Percentiles rank a stretch among this genome's conserved stretches.
phyloP scores from a whole-genome alignment of 495 filamentous ascomycete species.

The Talaromyces trachyspermus region DNA sequence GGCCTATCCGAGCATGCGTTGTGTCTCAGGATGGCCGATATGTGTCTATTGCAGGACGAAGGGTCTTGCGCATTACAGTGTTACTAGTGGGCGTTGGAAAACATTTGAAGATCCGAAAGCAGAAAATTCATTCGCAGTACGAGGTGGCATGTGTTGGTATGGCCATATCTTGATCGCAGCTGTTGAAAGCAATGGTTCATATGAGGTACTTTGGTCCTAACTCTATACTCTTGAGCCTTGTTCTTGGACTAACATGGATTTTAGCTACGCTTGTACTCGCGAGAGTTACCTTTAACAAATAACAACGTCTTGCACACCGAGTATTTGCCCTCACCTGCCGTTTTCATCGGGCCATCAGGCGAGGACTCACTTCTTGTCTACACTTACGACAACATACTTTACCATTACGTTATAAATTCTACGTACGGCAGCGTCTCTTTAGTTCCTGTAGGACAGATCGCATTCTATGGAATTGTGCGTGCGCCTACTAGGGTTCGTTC shows the following conservation, averaged over 20 bases:
- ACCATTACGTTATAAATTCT: constrained; percentile 82
- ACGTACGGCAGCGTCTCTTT: constrained; percentile 64
- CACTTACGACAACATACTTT: constrained; percentile 91
- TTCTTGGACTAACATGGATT: constrained; percentile 11
- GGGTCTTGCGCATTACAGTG: constrained; percentile 95
- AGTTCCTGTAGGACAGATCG: constrained; percentile 90
- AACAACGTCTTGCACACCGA: constrained; percentile 65
- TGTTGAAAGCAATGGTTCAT: constrained; percentile 75
- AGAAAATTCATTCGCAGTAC: constrained; percentile 84
- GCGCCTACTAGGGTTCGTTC: constrained; percentile 87
- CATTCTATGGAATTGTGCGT: constrained; percentile 90
- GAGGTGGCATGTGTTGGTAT: constrained; percentile 98
- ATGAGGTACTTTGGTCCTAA: constrained; percentile 48
- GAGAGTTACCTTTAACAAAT: constrained; percentile 73
- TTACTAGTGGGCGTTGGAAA: constrained; percentile 92
- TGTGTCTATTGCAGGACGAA: constrained; percentile 84
- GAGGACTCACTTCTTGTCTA: constrained; percentile 94
- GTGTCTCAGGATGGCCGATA: constrained; percentile 91
- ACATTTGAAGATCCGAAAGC: constrained; percentile 73
- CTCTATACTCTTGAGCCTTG: not conserved
- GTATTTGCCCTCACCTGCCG: constrained; percentile 72
- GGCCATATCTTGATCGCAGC: constrained; percentile 92
- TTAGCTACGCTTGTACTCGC: constrained; percentile 80
- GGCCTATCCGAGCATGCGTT: constrained; percentile 80
- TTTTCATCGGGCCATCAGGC: constrained; percentile 78